Evolutionary conservation across 768 basidiomycete genomes (phyloP).

Genomic region (Mycena galericulata): DNA sequence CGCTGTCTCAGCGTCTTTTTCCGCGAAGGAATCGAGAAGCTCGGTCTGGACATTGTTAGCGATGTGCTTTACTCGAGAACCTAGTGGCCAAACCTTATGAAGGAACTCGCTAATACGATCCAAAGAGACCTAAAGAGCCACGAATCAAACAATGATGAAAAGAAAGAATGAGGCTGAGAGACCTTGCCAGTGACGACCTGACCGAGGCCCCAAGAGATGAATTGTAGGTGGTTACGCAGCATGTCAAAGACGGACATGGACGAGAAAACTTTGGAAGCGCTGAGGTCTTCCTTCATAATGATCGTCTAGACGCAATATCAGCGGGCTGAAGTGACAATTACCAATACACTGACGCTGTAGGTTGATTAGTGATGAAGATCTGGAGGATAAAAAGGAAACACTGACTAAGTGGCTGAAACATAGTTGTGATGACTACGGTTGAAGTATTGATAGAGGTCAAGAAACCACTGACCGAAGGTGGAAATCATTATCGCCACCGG

Average conservation of each 20-base stretch:
- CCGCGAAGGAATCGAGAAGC: slow-evolving; percentile 56
- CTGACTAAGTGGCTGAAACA: slow-evolving; percentile 26
- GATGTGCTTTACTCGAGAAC: too few relatives aligned
- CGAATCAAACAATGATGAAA: slow-evolving; percentile 21
- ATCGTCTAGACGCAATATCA: slow-evolving; percentile 42
- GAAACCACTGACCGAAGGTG: slow-evolving; percentile 57
- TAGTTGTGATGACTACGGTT: too few relatives aligned
- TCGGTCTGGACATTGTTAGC: slow-evolving; percentile 57
- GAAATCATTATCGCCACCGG: slow-evolving; percentile 72
- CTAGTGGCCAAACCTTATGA: background rate
- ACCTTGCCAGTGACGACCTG: slow-evolving; percentile 62
- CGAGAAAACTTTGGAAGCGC: slow-evolving; percentile 58
- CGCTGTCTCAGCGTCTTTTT: slow-evolving; percentile 26
- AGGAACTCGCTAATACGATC: slow-evolving; percentile 45
- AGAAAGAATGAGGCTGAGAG: slow-evolving; percentile 45
- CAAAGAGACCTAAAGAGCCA: slow-evolving; percentile 67
- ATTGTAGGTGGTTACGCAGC: slow-evolving; percentile 63
- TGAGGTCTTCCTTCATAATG: slow-evolving; percentile 54
- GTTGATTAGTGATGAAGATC: too few relatives aligned
- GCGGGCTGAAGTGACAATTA: background rate
- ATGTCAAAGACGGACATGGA: slow-evolving; percentile 73
- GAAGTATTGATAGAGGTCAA: background rate
- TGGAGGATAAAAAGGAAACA: too few relatives aligned
- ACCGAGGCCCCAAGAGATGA: slow-evolving; percentile 39
- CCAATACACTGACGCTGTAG: slow-evolving; percentile 21